These are phyloP conservation scores for Aspergillus tubingensis DNA, from an alignment of 2,329 filamentous ascomycete genomes.

Conservation along the genomic window DNA sequence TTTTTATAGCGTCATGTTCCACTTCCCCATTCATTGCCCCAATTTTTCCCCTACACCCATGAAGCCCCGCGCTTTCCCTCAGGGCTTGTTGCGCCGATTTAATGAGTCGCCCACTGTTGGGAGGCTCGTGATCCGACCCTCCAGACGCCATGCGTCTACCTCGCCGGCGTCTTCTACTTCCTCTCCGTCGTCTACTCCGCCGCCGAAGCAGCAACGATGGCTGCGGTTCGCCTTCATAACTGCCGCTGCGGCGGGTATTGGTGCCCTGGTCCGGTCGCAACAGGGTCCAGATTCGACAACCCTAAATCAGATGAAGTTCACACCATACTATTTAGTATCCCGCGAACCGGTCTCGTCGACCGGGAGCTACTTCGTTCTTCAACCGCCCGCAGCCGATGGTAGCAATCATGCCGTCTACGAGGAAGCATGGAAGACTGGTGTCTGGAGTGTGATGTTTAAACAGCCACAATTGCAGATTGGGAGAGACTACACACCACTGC, in stretches of 20 bases:
- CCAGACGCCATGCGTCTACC: conserved; percentile 27
- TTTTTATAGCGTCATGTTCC: conserved; percentile 2
- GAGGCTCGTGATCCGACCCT: conserved; percentile 17
- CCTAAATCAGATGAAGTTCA: conserved; percentile 43
- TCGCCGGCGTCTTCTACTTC: conserved; percentile 19
- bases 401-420: conserved; percentile 43
- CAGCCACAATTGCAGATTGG: conserved; percentile 93
- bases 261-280: conserved; percentile 38
- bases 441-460: conserved; percentile 91
- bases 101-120: conserved; percentile 16
- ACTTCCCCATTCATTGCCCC: neutral
- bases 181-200: conserved; percentile 15
- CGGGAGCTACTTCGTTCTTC: conserved; percentile 49
- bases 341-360: conserved; percentile 50
- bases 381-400: conserved; percentile 34
- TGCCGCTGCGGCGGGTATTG: conserved; percentile 37
- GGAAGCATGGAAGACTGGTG: conserved; percentile 60
- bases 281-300: conserved; percentile 26
- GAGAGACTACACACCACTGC: conserved; percentile 86
- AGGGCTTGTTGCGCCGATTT: conserved; percentile 19
- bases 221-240: conserved; percentile 38
- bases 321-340: conserved; percentile 44
- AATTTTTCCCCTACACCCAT: conserved; percentile 14
- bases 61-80: conserved; percentile 20
- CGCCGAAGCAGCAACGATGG: conserved; percentile 34